Conservation (phyloP, 495 filamentous ascomycete genomes). For the Xylaria bambusicola region DNA sequence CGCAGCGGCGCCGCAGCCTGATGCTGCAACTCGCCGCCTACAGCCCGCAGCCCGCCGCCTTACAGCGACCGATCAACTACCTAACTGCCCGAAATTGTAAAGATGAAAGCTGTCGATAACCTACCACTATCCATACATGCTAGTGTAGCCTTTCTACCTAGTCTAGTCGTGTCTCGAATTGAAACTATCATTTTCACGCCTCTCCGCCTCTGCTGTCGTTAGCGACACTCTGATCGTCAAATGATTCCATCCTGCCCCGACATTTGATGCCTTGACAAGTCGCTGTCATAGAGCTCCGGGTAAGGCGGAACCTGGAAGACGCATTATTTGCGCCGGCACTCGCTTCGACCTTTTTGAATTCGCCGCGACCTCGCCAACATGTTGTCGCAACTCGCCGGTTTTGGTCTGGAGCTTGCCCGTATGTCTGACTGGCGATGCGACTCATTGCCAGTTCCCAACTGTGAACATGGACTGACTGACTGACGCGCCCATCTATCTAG, state of each 20-base stretch:
- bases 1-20: too few relatives aligned
- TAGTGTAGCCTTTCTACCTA: neutral
- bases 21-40: too few relatives aligned
- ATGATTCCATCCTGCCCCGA: conserved; percentile 7
- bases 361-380: conserved; percentile 25
- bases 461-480: conserved; percentile 13
- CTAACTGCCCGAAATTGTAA: conserved; percentile 25
- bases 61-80: neutral
- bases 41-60: too few relatives aligned
- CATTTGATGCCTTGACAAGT: conserved; percentile 29
- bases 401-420: conserved; percentile 46
- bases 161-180: neutral
- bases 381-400: conserved; percentile 40
- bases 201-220: neutral
- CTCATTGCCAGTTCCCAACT: neutral
- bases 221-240: neutral
- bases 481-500: conserved; percentile 33
- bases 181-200: neutral
- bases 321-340: conserved; percentile 17
- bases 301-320: conserved; percentile 28
- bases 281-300: conserved; percentile 24
- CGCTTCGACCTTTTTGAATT: conserved; percentile 19
- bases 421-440: conserved; percentile 22
- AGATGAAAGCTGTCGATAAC: conserved; percentile 30
- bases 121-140: neutral